phyloP scores from a whole-genome alignment of 768 basidiomycete species.

The Amanita inopinata region DNA sequence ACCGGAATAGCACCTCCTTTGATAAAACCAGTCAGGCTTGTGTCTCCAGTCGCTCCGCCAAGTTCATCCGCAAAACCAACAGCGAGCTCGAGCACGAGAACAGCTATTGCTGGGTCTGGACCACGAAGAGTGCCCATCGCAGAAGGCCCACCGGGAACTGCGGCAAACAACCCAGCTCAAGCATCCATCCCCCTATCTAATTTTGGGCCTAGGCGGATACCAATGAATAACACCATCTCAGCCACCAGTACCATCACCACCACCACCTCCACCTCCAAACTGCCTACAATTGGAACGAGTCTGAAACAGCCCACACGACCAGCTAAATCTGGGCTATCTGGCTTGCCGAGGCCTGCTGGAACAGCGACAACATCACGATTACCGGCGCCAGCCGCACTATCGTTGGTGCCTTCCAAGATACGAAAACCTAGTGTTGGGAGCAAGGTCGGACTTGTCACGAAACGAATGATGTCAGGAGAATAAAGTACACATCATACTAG shows the following conservation, averaged over 20 bases:
- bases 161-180: not conserved
- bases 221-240: not conserved
- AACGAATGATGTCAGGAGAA: not conserved
- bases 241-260: not conserved
- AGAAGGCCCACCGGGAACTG: slow-evolving; percentile 8
- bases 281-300: slow-evolving; percentile 11
- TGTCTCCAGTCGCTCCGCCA: not conserved
- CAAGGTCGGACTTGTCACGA: not conserved
- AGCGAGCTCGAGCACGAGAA: slow-evolving; percentile 6
- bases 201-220: slow-evolving; percentile 9
- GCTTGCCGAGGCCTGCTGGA: slow-evolving; percentile 4
- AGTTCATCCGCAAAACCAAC: not conserved
- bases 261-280: too few relatives aligned
- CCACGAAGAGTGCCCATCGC: slow-evolving; percentile 27
- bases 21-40: not conserved
- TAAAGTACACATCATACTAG: not conserved
- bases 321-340: slow-evolving; percentile 11
- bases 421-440: slow-evolving; percentile 3
- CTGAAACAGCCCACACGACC: slow-evolving; percentile 18
- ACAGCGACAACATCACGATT: not conserved
- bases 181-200: not conserved
- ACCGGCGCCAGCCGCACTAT: not conserved
- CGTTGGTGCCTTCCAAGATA: not conserved
- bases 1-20: not conserved
- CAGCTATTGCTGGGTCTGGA: slow-evolving; percentile 16